A percentile compares a stretch with the other conserved stretches of the same genome.
Conservation (phyloP, 73 alveolate genomes). For the Tetrahymena thermophila region DNA sequence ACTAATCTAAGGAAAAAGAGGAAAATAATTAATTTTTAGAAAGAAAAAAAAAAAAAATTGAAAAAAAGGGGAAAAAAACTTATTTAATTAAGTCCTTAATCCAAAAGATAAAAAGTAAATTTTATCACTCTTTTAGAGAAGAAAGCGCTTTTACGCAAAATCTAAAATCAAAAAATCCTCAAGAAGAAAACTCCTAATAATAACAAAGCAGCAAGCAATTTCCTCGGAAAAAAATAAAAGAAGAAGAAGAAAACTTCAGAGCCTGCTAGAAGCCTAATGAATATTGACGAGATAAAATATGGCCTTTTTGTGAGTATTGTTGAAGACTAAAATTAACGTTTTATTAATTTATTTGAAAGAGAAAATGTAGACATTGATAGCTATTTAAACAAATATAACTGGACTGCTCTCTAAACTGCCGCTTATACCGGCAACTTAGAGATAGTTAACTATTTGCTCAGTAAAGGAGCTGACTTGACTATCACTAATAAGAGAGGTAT, state of each 20-base stretch:
- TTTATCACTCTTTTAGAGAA: background rate
- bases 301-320: conserved; percentile 1
- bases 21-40: background rate
- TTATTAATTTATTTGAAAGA: background rate
- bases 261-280: background rate
- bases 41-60: background rate
- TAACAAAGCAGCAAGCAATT: background rate
- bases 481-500: background rate
- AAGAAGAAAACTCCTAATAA: background rate
- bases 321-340: background rate
- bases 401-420: background rate
- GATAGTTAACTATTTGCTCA: background rate
- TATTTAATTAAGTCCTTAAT: background rate
- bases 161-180: background rate
- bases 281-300: background rate
- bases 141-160: background rate
- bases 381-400: background rate
- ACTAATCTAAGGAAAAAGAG: background rate
- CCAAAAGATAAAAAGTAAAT: background rate
- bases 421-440: background rate
- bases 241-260: background rate
- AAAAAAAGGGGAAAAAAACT: background rate
- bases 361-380: background rate
- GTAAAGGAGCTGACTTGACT: conserved; percentile 2
- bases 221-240: background rate